Percentiles rank a stretch among this genome's conserved stretches.
These are phyloP conservation scores for Barbarea vulgaris DNA, from an alignment of 345 rosid species.

Conservation along the genomic window DNA sequence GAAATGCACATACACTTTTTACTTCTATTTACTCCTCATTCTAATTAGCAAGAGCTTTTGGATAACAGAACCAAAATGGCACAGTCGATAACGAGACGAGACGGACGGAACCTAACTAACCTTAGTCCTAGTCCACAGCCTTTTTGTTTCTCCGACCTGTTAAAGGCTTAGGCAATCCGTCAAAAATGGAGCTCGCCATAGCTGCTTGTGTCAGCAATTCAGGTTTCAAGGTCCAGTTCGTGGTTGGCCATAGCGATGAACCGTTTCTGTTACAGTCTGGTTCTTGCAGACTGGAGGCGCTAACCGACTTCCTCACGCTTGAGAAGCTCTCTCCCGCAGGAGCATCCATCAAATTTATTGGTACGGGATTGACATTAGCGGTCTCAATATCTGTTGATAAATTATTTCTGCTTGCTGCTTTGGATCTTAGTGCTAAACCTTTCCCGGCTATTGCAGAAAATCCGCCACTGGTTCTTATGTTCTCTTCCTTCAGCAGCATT, in stretches of 20 bases:
- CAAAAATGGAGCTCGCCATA: slow-evolving; percentile 56
- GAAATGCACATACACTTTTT: slow-evolving; percentile 21
- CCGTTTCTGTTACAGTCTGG: slow-evolving; percentile 45
- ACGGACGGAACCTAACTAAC: not conserved
- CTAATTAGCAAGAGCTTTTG: slow-evolving; percentile 3
- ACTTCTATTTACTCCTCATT: slow-evolving; percentile 22
- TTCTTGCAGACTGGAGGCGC: slow-evolving; percentile 76
- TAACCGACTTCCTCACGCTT: slow-evolving; percentile 70
- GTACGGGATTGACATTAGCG: slow-evolving; percentile 26
- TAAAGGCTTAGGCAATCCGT: slow-evolving; percentile 73
- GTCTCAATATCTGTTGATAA: slow-evolving; percentile 44
- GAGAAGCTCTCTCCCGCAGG: slow-evolving; percentile 42
- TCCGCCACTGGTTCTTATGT: slow-evolving; percentile 39
- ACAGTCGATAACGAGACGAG: not conserved
- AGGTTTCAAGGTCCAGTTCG: slow-evolving; percentile 64
- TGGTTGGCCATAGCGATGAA: slow-evolving; percentile 51
- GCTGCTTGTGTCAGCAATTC: slow-evolving; percentile 16
- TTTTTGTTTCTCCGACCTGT: slow-evolving; percentile 69
- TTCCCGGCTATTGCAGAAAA: slow-evolving; percentile 54
- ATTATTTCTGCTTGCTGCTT: slow-evolving; percentile 50
- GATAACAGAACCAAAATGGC: slow-evolving; percentile 6
- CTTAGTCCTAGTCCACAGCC: slow-evolving; percentile 78
- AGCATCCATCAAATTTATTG: slow-evolving; percentile 40
- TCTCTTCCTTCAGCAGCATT: slow-evolving; percentile 59
- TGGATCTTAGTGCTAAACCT: slow-evolving; percentile 65